Evolutionary conservation across 768 basidiomycete genomes (phyloP).

Genomic region (Phylloporus sp.): DNA sequence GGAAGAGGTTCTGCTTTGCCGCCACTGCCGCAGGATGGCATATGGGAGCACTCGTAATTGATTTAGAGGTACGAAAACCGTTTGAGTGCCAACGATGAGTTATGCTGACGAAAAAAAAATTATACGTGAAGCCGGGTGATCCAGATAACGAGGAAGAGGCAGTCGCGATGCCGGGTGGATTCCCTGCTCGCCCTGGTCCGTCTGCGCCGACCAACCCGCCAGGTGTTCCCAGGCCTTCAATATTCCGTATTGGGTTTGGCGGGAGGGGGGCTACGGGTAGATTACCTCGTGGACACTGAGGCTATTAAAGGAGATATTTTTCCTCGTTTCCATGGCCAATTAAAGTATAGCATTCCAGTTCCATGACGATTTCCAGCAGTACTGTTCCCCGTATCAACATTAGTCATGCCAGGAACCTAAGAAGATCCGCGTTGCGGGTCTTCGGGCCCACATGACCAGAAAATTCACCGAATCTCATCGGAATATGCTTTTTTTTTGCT

Average conservation of each 20-base stretch:
- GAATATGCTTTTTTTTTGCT: background rate
- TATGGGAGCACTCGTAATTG: slow-evolving; percentile 82
- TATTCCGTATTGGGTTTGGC: slow-evolving; percentile 58
- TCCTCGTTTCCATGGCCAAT: background rate
- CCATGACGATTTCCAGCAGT: background rate
- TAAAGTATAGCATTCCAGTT: slow-evolving; percentile 7
- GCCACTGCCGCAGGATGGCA: slow-evolving; percentile 90
- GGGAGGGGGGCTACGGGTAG: slow-evolving; percentile 45
- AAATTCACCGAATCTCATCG: background rate
- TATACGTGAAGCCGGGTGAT: slow-evolving; percentile 26
- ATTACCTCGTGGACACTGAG: slow-evolving; percentile 14
- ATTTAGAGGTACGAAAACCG: slow-evolving; percentile 56
- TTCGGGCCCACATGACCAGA: background rate
- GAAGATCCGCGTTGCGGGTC: slow-evolving; percentile 2
- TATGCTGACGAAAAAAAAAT: slow-evolving; percentile 3
- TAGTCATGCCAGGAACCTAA: slow-evolving; percentile 16
- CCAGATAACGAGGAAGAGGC: slow-evolving; percentile 35
- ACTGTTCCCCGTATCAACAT: slow-evolving; percentile 10
- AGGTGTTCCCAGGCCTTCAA: slow-evolving; percentile 13
- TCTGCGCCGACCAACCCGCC: slow-evolving; percentile 12
- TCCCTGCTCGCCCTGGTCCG: slow-evolving; percentile 19
- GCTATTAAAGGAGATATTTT: slow-evolving; percentile 8
- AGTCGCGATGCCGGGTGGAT: slow-evolving; percentile 33
- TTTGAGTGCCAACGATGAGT: background rate
- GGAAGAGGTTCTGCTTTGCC: slow-evolving; percentile 71